Evolutionary conservation across 2,329 filamentous ascomycete genomes (phyloP).

Genomic region (Hirsutella rhossiliensis): DNA sequence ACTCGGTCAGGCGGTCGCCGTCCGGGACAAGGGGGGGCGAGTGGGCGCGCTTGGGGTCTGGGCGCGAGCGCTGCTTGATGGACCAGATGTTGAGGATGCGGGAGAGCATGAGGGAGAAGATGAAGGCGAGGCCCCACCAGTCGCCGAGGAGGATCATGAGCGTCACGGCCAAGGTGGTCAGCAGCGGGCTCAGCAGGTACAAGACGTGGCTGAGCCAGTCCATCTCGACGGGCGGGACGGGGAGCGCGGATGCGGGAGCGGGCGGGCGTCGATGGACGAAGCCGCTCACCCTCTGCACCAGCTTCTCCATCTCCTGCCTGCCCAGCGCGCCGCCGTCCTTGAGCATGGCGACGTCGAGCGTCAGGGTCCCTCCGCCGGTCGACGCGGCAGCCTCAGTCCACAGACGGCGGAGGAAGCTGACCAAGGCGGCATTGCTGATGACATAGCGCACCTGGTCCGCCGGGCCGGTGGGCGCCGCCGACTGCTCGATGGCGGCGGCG

Average conservation of each 20-base stretch:
- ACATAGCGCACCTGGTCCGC: slow-evolving; percentile 12
- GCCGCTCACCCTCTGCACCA: slow-evolving; percentile 8
- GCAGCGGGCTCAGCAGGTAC: slow-evolving; percentile 32
- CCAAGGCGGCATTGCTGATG: slow-evolving; percentile 39
- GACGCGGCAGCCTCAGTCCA: slow-evolving; percentile 9
- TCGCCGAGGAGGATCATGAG: slow-evolving; percentile 35
- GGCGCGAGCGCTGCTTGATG: slow-evolving; percentile 35
- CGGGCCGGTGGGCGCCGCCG: neutral
- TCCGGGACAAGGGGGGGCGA: neutral
- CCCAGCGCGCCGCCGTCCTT: slow-evolving; percentile 3
- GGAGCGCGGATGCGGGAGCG: neutral
- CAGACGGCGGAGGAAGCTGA: slow-evolving; percentile 28
- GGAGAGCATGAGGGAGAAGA: slow-evolving; percentile 37
- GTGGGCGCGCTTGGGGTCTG: neutral
- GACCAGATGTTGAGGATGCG: slow-evolving; percentile 44
- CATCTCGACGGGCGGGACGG: slow-evolving; percentile 13
- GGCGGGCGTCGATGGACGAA: neutral
- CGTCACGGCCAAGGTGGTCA: slow-evolving; percentile 30
- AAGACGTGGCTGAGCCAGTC: slow-evolving; percentile 36
- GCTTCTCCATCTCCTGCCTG: slow-evolving; percentile 5
- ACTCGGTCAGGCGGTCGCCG: slow-evolving; percentile 21
- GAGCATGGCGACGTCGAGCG: slow-evolving; percentile 15
- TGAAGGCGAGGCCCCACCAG: slow-evolving; percentile 37
- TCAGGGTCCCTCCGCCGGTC: slow-evolving; percentile 9
- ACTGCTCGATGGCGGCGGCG: neutral